Evolutionary conservation across 169 alveolate genomes (phyloP), one percentile per base, ranked within the genome.

Genomic region (Plasmodium vivax): DNA sequence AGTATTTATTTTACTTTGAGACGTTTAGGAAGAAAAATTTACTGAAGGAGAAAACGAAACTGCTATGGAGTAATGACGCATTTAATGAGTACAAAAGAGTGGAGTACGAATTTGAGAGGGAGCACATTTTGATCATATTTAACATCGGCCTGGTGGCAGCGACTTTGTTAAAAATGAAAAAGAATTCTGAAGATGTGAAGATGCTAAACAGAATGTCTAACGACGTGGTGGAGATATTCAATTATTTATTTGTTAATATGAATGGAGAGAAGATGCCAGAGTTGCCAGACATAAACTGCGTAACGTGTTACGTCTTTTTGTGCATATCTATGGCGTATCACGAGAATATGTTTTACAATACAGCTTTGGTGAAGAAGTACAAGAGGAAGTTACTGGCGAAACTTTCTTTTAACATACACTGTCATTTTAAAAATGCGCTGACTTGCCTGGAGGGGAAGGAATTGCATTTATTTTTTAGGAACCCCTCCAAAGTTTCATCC

Each of bases 1-100:
- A 90, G 73, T 90, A 90, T 90, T 90, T 90, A 90, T 90, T 90
- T 90, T 90, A 68, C 83, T 90, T 90, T 36, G 94, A 90, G 45
- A 90, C 91, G 7, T 90, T 90, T 54, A 43, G 71, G 36, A 58
- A 62, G 16, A 90, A 90, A 38, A 90, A 90, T 3, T 90, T 90
- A 41, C 81, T 90, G 51, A 87, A 30, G 36, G 83, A 71, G 27
- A 82, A 71, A 19, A 84, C 71, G 8, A 90, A 80, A 32, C n/a
- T 45, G 43, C 47, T 81, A 45, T 80, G 74, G 82, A 90, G 84
- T 8, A 90, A 90, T 47, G 91, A 81, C 54, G 54, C 72, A 81
- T 90, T 71, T 82, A 85, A 90, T 41, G 83, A 90, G 47, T 41
- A 81, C 68, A 82, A 81, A 90, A 90, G 51, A 81, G 43, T 90